Base-by-base conservation (phyloP, 1,284 basidiomycete genomes). In the Rhodofomes roseus region DNA sequence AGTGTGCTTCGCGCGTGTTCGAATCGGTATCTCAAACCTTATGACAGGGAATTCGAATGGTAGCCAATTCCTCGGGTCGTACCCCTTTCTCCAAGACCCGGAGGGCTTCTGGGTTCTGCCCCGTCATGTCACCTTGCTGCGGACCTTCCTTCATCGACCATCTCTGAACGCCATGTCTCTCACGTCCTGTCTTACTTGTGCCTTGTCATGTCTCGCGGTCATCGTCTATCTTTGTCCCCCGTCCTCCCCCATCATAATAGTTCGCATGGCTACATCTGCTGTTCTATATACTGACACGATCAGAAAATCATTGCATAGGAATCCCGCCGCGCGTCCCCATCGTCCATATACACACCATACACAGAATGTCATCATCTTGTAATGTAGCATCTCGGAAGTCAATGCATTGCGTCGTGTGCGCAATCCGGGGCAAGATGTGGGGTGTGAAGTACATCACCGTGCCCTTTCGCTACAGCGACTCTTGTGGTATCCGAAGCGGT, bases 31-130 rank as follows among this genome's bases (percentile, higher is more conserved):
- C 54, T 58, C 27, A 51, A 29, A 22, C n/a, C 16, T 48, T 27
- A 48, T 20, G 4, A 20, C 51, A 69, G 68, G 44, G 68, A 69
- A 50, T 69, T 69, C 55, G 68, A 69, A 29, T 69, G 68, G 68
- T 69, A 63, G 57, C 41, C 41, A 22, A 37, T 16, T 18, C 22
- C n/a, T 34, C 23, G 57, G 31, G 27, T 31, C 20, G n/a, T 22
- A 25, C 22, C 46, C 46, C 22, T 29, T n/a, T 29, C 44, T 48
- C 46, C 14, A 12, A 25, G 46, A 48, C 23, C 22, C 23, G 23
- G 22, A 11, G 43, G 22, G 25, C 46, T 48, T 48, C 46, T 27
- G 12, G n/a, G 50, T 16, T 20, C 50, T 18, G 22, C 6, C 18
- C 50, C 16, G 25, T 27, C 46, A 8, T 48, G 46, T 27, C 16